Conservation (phyloP, 805 yeast genomes). For the Candida wancherniae region DNA sequence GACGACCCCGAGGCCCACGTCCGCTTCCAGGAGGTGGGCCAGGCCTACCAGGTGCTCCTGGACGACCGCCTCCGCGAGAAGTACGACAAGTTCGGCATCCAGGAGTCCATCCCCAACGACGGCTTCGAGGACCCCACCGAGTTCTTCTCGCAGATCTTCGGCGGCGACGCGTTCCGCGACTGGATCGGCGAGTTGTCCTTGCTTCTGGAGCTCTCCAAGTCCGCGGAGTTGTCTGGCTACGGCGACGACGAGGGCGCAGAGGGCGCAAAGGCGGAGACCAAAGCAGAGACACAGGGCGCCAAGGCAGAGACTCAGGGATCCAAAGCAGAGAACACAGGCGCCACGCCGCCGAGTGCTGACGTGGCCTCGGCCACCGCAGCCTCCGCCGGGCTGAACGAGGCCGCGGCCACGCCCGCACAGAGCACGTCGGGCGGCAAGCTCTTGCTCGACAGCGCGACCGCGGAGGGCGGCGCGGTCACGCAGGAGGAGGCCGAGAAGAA, state of each 20-base stretch:
- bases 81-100: slow-evolving; percentile 74
- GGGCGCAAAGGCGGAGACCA: not conserved
- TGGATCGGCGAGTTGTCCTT: slow-evolving; percentile 47
- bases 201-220: slow-evolving; percentile 36
- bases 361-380: not conserved
- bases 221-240: slow-evolving; percentile 40
- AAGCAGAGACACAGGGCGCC: not conserved
- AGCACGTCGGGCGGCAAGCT: slow-evolving; percentile 5
- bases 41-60: slow-evolving; percentile 75
- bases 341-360: not conserved
- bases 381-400: not conserved
- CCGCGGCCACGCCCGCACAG: not conserved
- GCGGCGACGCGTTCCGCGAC: slow-evolving; percentile 83
- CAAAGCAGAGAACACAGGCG: not conserved
- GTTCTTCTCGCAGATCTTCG: slow-evolving; percentile 68
- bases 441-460: slow-evolving; percentile 8
- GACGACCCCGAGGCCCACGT: slow-evolving; percentile 42
- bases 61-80: slow-evolving; percentile 58
- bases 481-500: slow-evolving; percentile 41
- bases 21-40: slow-evolving; percentile 46
- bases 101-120: slow-evolving; percentile 62
- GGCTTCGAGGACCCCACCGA: slow-evolving; percentile 67
- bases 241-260: slow-evolving; percentile 20
- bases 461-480: slow-evolving; percentile 12
- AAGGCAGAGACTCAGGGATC: not conserved